Percentiles rank a stretch among this genome's conserved stretches.
phyloP scores from a whole-genome alignment of 2,329 filamentous ascomycete species.

The Fusarium sulawesiense region DNA sequence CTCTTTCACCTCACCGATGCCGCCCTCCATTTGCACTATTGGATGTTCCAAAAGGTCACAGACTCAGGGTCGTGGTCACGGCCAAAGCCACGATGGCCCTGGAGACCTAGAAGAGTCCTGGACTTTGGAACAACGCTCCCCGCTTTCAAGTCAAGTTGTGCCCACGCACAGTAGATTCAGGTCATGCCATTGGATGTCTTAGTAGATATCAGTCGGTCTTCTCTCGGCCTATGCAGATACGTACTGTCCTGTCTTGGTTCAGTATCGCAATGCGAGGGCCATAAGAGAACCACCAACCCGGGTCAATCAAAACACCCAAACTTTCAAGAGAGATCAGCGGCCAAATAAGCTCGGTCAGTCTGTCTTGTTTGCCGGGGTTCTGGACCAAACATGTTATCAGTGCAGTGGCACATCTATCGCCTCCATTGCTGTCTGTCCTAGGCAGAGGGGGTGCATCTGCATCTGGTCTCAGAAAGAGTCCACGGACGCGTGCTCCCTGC shows the following conservation, averaged over 20 bases:
- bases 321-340: slow-evolving; percentile 13
- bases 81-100: slow-evolving; percentile 16
- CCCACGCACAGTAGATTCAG: slow-evolving; percentile 9
- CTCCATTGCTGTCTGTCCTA: slow-evolving; percentile 2
- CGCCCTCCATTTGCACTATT: slow-evolving; percentile 35
- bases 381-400: background rate
- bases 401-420: background rate
- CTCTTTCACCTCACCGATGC: slow-evolving; percentile 42
- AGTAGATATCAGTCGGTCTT: slow-evolving; percentile 9
- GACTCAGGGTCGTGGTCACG: slow-evolving; percentile 42
- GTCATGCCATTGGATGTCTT: background rate
- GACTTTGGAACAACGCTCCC: slow-evolving; percentile 6
- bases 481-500: slow-evolving; percentile 14
- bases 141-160: slow-evolving; percentile 21
- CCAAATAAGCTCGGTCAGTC: slow-evolving; percentile 21
- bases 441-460: slow-evolving; percentile 10
- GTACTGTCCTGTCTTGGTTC: background rate
- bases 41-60: slow-evolving; percentile 41
- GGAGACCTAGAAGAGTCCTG: background rate
- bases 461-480: slow-evolving; percentile 10
- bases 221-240: slow-evolving; percentile 8
- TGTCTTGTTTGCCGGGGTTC: slow-evolving; percentile 10
- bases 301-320: slow-evolving; percentile 7
- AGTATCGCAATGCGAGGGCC: background rate
- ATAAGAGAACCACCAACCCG: background rate